Evolutionary conservation across 1,284 basidiomycete species (phyloP).

Genomic region (Salmacisia buchloeana): DNA sequence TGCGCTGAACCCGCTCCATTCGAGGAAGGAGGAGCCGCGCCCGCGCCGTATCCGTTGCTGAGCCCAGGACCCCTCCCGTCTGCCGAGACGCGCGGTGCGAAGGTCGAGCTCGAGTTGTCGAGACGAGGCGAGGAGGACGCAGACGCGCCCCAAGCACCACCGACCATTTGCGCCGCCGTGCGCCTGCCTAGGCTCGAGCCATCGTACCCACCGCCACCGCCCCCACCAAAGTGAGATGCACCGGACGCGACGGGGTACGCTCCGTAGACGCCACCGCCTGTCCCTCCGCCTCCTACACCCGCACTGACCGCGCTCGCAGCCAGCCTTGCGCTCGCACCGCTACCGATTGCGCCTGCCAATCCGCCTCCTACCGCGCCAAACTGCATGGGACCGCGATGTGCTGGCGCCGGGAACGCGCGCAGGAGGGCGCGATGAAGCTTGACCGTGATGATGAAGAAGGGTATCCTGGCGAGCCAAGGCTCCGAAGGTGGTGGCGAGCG

Average conservation of each 20-base stretch:
- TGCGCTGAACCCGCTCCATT: too few species aligned
- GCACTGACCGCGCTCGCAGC: background rate
- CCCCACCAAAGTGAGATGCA: too few species aligned
- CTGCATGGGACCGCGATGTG: background rate
- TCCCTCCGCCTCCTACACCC: slow-evolving; percentile 12
- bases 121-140: slow-evolving; percentile 4
- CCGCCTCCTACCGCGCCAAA: too few species aligned
- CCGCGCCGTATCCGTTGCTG: too few species aligned
- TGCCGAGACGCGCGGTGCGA: too few species aligned
- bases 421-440: slow-evolving; percentile 12
- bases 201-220: slow-evolving; percentile 21
- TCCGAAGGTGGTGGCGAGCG: slow-evolving; percentile 24
- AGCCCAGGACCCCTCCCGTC: too few species aligned
- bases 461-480: slow-evolving; percentile 38
- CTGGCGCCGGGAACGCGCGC: slow-evolving; percentile 10
- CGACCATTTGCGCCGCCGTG: slow-evolving; percentile 29
- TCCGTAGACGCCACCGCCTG: slow-evolving; percentile 12
- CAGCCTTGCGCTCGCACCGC: background rate
- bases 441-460: slow-evolving; percentile 46
- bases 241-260: too few species aligned
- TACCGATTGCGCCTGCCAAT: background rate
- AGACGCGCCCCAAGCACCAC: slow-evolving; percentile 23
- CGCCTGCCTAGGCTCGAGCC: slow-evolving; percentile 22
- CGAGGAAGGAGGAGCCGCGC: too few species aligned
- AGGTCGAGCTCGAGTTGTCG: too few species aligned